Evolutionary conservation across 2,329 filamentous ascomycete genomes (phyloP).

Genomic region (Colletotrichum somersetense): DNA sequence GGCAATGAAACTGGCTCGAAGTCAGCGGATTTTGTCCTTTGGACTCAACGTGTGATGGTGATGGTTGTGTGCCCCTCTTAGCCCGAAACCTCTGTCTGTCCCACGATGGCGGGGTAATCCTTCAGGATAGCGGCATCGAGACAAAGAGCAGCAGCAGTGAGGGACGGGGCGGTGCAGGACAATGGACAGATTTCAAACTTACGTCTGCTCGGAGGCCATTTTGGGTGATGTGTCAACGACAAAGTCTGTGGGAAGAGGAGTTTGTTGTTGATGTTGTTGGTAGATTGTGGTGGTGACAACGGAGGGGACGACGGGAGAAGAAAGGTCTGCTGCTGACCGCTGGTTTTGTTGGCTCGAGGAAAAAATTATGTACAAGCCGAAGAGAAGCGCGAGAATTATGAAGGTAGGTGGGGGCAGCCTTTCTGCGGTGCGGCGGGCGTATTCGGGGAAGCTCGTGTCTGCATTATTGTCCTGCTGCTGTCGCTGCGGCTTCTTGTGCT

Average conservation of each 20-base stretch:
- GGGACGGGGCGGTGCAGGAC: background rate
- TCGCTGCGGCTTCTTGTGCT: conserved; percentile 35
- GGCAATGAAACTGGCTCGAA: conserved; percentile 87
- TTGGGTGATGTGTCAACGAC: conserved; percentile 53
- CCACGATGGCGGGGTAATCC: conserved; percentile 50
- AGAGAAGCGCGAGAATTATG: conserved; percentile 54
- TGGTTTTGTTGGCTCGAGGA: conserved; percentile 46
- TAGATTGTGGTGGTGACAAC: conserved; percentile 41
- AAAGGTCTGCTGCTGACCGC: conserved; percentile 44
- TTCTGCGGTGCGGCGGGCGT: conserved; percentile 49
- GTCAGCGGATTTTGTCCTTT: conserved; percentile 37
- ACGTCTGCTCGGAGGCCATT: conserved; percentile 92
- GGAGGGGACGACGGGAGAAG: conserved; percentile 44
- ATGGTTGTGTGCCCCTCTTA: conserved; percentile 35
- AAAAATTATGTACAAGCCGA: conserved; percentile 54
- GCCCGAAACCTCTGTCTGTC: conserved; percentile 25
- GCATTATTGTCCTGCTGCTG: conserved; percentile 39
- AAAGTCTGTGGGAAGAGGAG: conserved; percentile 42
- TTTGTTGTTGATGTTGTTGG: conserved; percentile 46
- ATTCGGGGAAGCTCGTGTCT: conserved; percentile 34
- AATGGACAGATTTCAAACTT: conserved; percentile 56
- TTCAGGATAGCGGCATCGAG: conserved; percentile 19
- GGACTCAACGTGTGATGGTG: background rate
- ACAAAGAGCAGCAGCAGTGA: conserved; percentile 28
- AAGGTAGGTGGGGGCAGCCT: conserved; percentile 61